Conservation (phyloP, 345 rosid species). For the Eutrema yunnanense region DNA sequence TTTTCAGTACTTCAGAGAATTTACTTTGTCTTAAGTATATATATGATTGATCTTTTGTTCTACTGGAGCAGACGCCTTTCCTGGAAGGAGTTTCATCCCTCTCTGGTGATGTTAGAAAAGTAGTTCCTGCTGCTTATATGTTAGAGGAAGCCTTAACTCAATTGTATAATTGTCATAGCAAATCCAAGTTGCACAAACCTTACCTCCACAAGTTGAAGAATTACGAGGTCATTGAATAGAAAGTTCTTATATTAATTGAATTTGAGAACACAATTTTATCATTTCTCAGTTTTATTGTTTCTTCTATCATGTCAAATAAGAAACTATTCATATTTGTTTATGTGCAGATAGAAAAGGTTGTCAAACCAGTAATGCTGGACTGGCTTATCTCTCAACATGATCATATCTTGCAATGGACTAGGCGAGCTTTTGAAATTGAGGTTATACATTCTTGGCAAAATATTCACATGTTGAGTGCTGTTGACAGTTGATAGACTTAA, state of each 20-base stretch:
- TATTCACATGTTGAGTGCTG: not conserved
- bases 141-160: constrained; percentile 59
- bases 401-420: constrained; percentile 90
- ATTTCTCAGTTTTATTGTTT: constrained; percentile 12
- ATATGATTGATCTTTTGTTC: constrained; percentile 16
- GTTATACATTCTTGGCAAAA: constrained; percentile 30
- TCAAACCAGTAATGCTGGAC: constrained; percentile 78
- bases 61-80: constrained; percentile 58
- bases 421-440: constrained; percentile 91
- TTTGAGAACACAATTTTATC: not conserved
- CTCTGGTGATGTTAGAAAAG: constrained; percentile 68
- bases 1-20: constrained; percentile 1
- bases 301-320: not conserved
- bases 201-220: constrained; percentile 42
- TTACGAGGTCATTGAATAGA: constrained; percentile 49
- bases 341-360: constrained; percentile 69
- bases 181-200: constrained; percentile 31
- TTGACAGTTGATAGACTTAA: constrained; percentile 7
- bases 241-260: not conserved
- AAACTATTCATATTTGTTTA: not conserved
- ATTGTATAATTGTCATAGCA: constrained; percentile 45
- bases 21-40: constrained; percentile 10
- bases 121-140: constrained; percentile 73
- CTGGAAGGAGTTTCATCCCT: constrained; percentile 59
- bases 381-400: constrained; percentile 93